Base-by-base conservation (phyloP, 257 asterid genomes). In the Ballota nigra region DNA sequence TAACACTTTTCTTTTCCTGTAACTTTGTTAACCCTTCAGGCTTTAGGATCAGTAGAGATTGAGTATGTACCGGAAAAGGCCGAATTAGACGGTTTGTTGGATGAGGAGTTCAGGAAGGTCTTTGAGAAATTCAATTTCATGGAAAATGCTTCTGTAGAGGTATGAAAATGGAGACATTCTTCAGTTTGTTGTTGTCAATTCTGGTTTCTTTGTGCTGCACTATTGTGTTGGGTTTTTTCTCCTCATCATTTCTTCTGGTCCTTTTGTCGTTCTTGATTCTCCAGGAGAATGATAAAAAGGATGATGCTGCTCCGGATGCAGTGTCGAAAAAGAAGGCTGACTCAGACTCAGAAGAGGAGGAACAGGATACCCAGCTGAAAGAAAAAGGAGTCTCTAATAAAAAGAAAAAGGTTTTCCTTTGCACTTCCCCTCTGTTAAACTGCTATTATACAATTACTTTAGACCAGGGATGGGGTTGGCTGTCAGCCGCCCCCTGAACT, bases 1-100 rank as follows among this genome's bases (percentile, higher is more conserved):
- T 38, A 55, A 40, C 68, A 11, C 34, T 43, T 28, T 73, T 31
- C 41, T 70, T 19, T 40, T 76, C 58, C 36, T 8, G 19, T 24
- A 22, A 57, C 8, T 23, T 57, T 24, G 10, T 63, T 61, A 38
- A 68, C 31, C 24, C 4, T 43, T 33, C 81, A 91, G 97, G 77
- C 52, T 43, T 49, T 79, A 68, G 94, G 78, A 80, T 86, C 59
- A n/a, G 96, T 94, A 68, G 99, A 86, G 84, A 80, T 91, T 70
- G 99, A 94, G 79, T 94, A 87, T 84, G 90, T 94, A 10, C 97
- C 97, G 26, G 99, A 94, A 64, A 88, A 81, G 81, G 95, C 90
- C 4, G 96, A 88, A 66, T 75, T 91, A 49, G 90, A 83, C 63
- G 98, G 88, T 40, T 72, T 76, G 53, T 69, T 85, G 74, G 85